A percentile compares a stretch with the other conserved stretches of the same genome.
Evolutionary conservation across 2,329 filamentous ascomycete species (phyloP).

Genomic region (Neonectria ditissima): DNA sequence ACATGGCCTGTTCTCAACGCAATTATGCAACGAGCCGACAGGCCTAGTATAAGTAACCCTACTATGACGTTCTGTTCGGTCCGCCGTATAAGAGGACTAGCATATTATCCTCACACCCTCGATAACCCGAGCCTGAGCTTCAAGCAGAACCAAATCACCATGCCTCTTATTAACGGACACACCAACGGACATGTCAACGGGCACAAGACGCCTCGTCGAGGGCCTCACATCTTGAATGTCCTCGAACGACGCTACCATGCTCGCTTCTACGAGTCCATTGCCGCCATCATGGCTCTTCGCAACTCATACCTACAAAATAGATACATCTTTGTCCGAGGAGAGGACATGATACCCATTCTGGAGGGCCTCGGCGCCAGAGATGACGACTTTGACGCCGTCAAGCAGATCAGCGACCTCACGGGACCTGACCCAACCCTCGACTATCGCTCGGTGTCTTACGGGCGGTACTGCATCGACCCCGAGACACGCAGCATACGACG

Average conservation of each 20-base stretch:
- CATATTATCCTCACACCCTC: conserved; percentile 12
- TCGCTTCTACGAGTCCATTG: conserved; percentile 38
- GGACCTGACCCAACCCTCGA: conserved; percentile 41
- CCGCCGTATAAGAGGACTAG: conserved; percentile 3
- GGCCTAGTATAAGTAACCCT: conserved; percentile 18
- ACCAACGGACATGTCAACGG: conserved; percentile 22
- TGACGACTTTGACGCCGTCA: conserved; percentile 40
- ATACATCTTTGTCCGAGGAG: conserved; percentile 40
- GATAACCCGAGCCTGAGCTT: conserved; percentile 1
- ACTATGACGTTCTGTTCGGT: not conserved
- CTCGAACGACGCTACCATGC: conserved; percentile 36
- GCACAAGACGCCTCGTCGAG: conserved; percentile 21
- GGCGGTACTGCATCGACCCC: conserved; percentile 42
- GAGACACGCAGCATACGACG: conserved; percentile 38
- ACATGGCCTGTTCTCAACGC: not conserved
- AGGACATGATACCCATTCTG: conserved; percentile 41
- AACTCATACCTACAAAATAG: conserved; percentile 33
- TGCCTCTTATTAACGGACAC: conserved; percentile 22
- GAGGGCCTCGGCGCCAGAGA: conserved; percentile 38
- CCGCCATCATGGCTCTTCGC: conserved; percentile 37
- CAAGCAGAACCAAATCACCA: conserved; percentile 12
- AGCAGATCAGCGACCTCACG: conserved; percentile 39
- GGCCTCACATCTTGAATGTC: conserved; percentile 36
- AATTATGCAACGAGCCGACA: conserved; percentile 1
- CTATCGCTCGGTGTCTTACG: conserved; percentile 39